Percentiles rank a stretch among this genome's conserved stretches.
Conservation (phyloP, 495 filamentous ascomycete species). For the Penicillium diatomitis region DNA sequence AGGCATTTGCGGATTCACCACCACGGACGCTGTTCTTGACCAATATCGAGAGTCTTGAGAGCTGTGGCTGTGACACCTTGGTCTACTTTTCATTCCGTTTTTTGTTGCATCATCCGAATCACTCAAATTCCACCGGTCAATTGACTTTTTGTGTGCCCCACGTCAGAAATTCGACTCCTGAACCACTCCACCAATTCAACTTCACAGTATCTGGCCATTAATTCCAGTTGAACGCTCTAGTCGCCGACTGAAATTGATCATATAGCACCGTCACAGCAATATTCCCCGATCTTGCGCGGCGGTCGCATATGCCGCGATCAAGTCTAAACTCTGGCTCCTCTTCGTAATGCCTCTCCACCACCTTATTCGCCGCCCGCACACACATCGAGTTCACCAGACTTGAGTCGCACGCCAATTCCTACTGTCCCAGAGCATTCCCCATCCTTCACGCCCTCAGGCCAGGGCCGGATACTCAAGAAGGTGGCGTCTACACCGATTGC, state of each 20-base stretch:
- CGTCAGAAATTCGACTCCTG: too few relatives aligned
- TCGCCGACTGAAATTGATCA: too few relatives aligned
- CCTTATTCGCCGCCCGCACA: slow-evolving; percentile 25
- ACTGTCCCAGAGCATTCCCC: slow-evolving; percentile 8
- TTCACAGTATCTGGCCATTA: too few relatives aligned
- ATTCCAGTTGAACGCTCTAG: too few relatives aligned
- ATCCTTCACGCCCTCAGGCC: slow-evolving; percentile 3
- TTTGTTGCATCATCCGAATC: too few relatives aligned
- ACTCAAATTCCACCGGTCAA: too few relatives aligned
- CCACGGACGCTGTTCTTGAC: too few relatives aligned
- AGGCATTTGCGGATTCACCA: too few relatives aligned
- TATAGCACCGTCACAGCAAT: background rate
- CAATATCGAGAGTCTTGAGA: too few relatives aligned
- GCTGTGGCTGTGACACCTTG: too few relatives aligned
- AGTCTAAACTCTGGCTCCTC: slow-evolving; percentile 37
- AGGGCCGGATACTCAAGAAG: slow-evolving; percentile 18
- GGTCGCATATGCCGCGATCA: slow-evolving; percentile 34
- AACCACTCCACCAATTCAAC: slow-evolving; percentile 8
- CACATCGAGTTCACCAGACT: slow-evolving; percentile 19
- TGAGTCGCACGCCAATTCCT: slow-evolving; percentile 14
- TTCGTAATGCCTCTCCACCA: slow-evolving; percentile 35
- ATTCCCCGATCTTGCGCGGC: slow-evolving; percentile 17
- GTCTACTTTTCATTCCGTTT: too few relatives aligned
- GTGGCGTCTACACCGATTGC: slow-evolving; percentile 19
- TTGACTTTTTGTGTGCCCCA: too few relatives aligned